These are phyloP conservation scores for Suhomyces maxii DNA, from an alignment of 1,139 yeast genomes.

Conservation along the genomic window DNA sequence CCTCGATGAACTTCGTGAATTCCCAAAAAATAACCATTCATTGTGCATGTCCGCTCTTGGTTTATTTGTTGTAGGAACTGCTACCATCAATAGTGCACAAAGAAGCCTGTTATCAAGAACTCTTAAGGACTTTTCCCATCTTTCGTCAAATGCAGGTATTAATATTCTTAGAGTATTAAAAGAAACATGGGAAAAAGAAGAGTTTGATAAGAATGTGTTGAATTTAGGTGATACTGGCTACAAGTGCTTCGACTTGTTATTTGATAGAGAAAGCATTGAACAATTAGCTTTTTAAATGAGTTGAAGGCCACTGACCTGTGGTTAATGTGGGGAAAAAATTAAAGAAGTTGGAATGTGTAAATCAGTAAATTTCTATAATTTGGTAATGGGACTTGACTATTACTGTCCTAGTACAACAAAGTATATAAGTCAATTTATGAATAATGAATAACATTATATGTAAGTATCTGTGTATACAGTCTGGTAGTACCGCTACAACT, in stretches of 20 bases:
- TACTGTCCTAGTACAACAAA: no score
- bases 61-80: constrained; percentile 29
- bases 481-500: no score
- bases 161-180: constrained; percentile 12
- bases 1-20: constrained; percentile 18
- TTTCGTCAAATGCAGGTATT: constrained; percentile 14
- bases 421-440: no score
- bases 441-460: no score
- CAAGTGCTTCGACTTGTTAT: constrained; percentile 16
- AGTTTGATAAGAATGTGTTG: constrained; percentile 7
- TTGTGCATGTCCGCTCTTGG: constrained; percentile 20
- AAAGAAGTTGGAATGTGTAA: no score
- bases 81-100: constrained; percentile 20
- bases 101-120: constrained; percentile 22
- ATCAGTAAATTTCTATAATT: no score
- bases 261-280: constrained; percentile 15
- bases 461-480: no score
- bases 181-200: constrained; percentile 15
- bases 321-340: no score
- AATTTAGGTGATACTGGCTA: constrained; percentile 15
- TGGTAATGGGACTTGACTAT: no score
- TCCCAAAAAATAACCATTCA: constrained; percentile 18
- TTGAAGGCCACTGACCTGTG: no score
- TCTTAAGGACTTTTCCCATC: constrained; percentile 10
- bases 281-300: constrained; percentile 13